Evolutionary conservation across 176 grass and related monocot species (phyloP), one percentile per base, ranked within the genome.

Genomic region (Avena sativa): DNA sequence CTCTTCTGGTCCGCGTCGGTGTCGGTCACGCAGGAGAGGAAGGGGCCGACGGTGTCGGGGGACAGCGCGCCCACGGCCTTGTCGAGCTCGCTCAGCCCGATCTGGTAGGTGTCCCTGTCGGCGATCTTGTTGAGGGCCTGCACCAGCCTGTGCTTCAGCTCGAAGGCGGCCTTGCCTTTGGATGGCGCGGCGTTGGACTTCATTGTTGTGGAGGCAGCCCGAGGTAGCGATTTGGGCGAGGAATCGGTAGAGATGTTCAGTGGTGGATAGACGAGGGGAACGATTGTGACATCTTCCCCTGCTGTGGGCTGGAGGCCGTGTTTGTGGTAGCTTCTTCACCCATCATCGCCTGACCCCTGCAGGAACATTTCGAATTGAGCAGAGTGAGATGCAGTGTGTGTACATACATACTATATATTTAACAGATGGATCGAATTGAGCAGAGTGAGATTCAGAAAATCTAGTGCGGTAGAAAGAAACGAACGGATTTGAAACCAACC

Each of bases 111-210:
- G 90, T 99, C 97, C 69, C 97, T 25, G 34, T 99, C 97, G 0
- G 83, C 91, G 21, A 99, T 91, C 90, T 99, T 99, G 86, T 99
- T 96, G 12, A 99, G 86, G 76, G 97, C 90, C 1, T 93, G 82
- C 5, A 93, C 82, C 65, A 96, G 81, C 79, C 75, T 93, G 76
- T 96, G 94, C 89, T 99, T 99, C 36, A 99, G 79, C 83, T 94
- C 97, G 71, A 99, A 96, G 17, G 90, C 63, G 0, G 88, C 71
- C 83, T 96, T 96, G 46, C 90, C 89, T 50, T 95, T 98, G 15
- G 79, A 86, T 11, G 86, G 90, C 8, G 23, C 66, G 17, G 82
- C 70, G 57, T 52, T 86, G 74, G 94, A 73, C 90, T 94, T 99
- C 94, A 96, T 99, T 47, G 52, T 99, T 47, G 52, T 83, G 49